A percentile compares a stretch with the other conserved stretches of the same genome.
phyloP scores from a whole-genome alignment of 805 yeast genomes.

The Wickerhamiella cacticola region DNA sequence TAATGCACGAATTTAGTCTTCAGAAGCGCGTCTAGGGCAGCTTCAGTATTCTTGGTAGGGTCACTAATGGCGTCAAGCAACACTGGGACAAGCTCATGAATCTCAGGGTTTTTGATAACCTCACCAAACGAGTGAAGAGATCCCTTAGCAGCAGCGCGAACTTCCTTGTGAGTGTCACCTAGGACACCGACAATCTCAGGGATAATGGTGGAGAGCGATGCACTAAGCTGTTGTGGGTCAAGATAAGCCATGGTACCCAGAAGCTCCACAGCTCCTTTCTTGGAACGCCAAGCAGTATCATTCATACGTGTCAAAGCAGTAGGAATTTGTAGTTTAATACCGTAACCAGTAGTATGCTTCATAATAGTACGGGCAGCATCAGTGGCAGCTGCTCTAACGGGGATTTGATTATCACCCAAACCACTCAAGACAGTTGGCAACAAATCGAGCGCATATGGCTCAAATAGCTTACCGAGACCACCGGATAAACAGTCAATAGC shows the following conservation, averaged over 20 bases:
- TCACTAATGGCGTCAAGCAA: slow-evolving; percentile 89
- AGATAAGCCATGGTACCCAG: slow-evolving; percentile 96
- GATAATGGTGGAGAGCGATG: slow-evolving; percentile 77
- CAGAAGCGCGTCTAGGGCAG: slow-evolving; percentile 72
- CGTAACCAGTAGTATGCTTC: slow-evolving; percentile 84
- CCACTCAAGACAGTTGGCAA: slow-evolving; percentile 69
- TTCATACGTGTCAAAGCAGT: slow-evolving; percentile 75
- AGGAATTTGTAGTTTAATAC: slow-evolving; percentile 84
- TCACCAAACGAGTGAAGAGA: slow-evolving; percentile 88
- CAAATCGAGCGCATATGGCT: slow-evolving; percentile 85
- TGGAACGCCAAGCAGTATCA: slow-evolving; percentile 89
- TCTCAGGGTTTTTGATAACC: slow-evolving; percentile 94
- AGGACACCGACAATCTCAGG: slow-evolving; percentile 94
- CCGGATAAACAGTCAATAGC: slow-evolving; percentile 76
- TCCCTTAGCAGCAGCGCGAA: slow-evolving; percentile 85
- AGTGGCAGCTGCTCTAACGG: slow-evolving; percentile 82
- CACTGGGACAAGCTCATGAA: slow-evolving; percentile 77
- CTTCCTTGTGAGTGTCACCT: slow-evolving; percentile 93
- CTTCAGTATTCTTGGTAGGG: slow-evolving; percentile 82
- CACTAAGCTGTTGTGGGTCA: slow-evolving; percentile 86
- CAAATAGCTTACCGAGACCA: slow-evolving; percentile 64
- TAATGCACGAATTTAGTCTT: slow-evolving; percentile 92
- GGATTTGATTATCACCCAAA: slow-evolving; percentile 73
- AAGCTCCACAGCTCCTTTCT: slow-evolving; percentile 91
- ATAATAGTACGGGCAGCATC: slow-evolving; percentile 77